Evolutionary conservation across 2,329 filamentous ascomycete genomes (phyloP).

Genomic region (Hypoxylon sp.): DNA sequence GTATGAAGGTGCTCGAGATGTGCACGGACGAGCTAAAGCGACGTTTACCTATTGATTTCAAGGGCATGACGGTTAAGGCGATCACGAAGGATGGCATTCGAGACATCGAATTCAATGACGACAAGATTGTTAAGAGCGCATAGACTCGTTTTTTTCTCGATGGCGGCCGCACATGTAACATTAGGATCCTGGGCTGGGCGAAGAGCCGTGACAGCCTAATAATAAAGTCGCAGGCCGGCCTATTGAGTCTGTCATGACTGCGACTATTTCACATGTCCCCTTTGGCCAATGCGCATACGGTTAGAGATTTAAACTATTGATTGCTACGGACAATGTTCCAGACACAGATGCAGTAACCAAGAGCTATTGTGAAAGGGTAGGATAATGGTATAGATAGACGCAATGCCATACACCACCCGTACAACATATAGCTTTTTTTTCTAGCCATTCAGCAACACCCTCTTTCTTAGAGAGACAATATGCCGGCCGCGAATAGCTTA

Average conservation of each 20-base stretch:
- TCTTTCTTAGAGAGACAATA: background rate
- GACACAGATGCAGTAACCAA: background rate
- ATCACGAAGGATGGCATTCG: constrained; percentile 94
- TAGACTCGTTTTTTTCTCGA: constrained; percentile 56
- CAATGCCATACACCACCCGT: background rate
- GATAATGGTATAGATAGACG: constrained; percentile 9
- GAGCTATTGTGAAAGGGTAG: background rate
- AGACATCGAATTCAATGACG: constrained; percentile 88
- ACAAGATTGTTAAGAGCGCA: constrained; percentile 76
- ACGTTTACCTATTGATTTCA: constrained; percentile 98
- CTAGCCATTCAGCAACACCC: background rate
- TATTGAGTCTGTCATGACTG: constrained; percentile 24
- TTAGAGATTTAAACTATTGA: constrained; percentile 3
- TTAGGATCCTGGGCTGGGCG: constrained; percentile 50
- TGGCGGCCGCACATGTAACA: constrained; percentile 54
- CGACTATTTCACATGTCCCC: constrained; percentile 17
- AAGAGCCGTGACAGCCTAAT: constrained; percentile 42
- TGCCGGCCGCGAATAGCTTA: background rate
- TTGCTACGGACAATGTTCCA: background rate
- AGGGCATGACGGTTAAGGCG: constrained; percentile 94
- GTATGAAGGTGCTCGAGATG: constrained; percentile 92
- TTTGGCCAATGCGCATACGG: constrained; percentile 14
- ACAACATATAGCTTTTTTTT: background rate
- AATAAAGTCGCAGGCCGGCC: constrained; percentile 33
- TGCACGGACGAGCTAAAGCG: constrained; percentile 98